These are phyloP conservation scores for Epichloe elymi DNA, from an alignment of 2,329 filamentous ascomycete species.

Conservation along the genomic window DNA sequence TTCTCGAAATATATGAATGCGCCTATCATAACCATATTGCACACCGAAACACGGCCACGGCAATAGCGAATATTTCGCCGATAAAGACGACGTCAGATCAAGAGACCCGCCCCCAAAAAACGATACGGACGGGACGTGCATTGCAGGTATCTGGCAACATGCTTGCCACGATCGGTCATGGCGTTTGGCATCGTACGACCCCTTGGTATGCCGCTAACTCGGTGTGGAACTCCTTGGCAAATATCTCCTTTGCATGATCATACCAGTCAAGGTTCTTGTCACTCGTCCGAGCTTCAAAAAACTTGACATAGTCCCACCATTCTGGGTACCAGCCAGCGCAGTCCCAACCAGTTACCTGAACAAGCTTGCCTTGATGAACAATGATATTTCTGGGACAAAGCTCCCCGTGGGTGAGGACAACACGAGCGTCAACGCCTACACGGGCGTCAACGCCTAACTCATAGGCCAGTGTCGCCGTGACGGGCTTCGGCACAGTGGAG, in stretches of 20 bases:
- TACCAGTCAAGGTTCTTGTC: constrained; percentile 19
- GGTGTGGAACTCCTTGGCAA: constrained; percentile 10
- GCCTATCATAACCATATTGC: too few relatives aligned
- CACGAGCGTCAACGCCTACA: constrained; percentile 4
- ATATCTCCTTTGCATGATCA: constrained; percentile 17
- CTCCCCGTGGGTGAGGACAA: constrained; percentile 15
- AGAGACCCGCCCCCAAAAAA: too few relatives aligned
- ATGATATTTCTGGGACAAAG: constrained; percentile 18
- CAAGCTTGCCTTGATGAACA: constrained; percentile 12
- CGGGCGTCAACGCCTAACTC: constrained; percentile 9
- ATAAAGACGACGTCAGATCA: too few relatives aligned
- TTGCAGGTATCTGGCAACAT: too few relatives aligned
- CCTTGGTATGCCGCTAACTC: constrained; percentile 20
- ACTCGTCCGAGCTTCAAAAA: constrained; percentile 18
- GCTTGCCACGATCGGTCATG: background rate
- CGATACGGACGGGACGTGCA: too few relatives aligned
- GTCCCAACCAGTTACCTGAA: constrained; percentile 18
- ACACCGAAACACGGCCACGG: too few relatives aligned
- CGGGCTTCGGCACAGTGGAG: constrained; percentile 11
- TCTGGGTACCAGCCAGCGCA: constrained; percentile 19
- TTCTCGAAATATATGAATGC: too few relatives aligned
- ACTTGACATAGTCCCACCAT: constrained; percentile 24
- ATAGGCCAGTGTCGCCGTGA: constrained; percentile 11
- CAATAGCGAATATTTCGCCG: too few relatives aligned
- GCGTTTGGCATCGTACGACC: constrained; percentile 15